Evolutionary conservation across 2,329 filamentous ascomycete genomes (phyloP).

Genomic region (Dothistroma pini): DNA sequence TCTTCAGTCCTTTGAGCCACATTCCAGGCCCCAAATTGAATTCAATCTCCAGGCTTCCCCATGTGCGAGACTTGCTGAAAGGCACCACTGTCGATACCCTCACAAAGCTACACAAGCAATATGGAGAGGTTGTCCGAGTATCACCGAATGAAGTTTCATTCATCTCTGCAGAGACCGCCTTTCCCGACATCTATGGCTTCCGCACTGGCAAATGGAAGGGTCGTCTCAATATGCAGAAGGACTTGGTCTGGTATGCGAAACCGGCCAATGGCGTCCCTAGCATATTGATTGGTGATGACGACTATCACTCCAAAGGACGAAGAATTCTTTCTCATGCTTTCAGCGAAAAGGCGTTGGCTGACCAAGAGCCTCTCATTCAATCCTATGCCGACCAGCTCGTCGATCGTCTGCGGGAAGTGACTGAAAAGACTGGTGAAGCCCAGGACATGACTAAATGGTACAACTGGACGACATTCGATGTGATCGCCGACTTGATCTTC

Average conservation of each 20-base stretch:
- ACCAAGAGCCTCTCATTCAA: constrained; percentile 41
- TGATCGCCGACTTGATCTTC: constrained; percentile 27
- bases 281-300: constrained; percentile 36
- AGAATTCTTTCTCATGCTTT: constrained; percentile 42
- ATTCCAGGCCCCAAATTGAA: constrained; percentile 43
- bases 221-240: constrained; percentile 36
- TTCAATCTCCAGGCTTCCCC: constrained; percentile 26
- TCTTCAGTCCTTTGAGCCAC: constrained; percentile 42
- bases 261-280: constrained; percentile 32
- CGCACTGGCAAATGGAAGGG: constrained; percentile 35
- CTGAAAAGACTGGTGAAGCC: constrained; percentile 10
- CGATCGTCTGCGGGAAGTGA: constrained; percentile 35
- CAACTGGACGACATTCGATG: constrained; percentile 39
- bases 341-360: constrained; percentile 40
- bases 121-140: constrained; percentile 43
- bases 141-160: constrained; percentile 44
- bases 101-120: constrained; percentile 46
- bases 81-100: constrained; percentile 26
- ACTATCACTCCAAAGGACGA: constrained; percentile 39
- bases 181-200: constrained; percentile 43
- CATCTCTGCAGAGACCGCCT: constrained; percentile 42
- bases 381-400: constrained; percentile 41
- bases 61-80: constrained; percentile 23
- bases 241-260: constrained; percentile 34
- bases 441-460: constrained; percentile 34